Evolutionary conservation across 2,329 filamentous ascomycete genomes (phyloP).

Genomic region (Drechslerella coelobrocha): DNA sequence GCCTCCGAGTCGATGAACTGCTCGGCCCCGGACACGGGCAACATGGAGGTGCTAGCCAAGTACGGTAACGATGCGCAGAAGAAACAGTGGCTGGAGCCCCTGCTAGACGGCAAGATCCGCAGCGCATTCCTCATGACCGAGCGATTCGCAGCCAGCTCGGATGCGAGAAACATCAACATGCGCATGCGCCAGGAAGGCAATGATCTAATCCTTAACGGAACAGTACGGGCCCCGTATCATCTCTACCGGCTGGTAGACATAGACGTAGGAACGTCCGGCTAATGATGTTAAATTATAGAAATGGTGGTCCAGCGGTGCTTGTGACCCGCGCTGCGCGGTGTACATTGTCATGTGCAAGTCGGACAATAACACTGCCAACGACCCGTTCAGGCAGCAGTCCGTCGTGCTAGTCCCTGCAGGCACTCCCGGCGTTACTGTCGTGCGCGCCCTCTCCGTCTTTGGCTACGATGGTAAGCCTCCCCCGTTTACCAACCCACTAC

Average conservation of each 20-base stretch:
- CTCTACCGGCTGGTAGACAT: slow-evolving; percentile 52
- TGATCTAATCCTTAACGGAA: slow-evolving; percentile 88
- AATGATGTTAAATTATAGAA: slow-evolving; percentile 65
- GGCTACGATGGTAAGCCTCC: slow-evolving; percentile 74
- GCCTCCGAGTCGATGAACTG: slow-evolving; percentile 91
- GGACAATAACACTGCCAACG: slow-evolving; percentile 60
- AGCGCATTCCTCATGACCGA: slow-evolving; percentile 96
- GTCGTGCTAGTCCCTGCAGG: slow-evolving; percentile 85
- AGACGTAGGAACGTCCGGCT: too few species aligned
- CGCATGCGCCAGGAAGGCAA: slow-evolving; percentile 82
- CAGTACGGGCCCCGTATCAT: slow-evolving; percentile 62
- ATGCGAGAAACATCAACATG: slow-evolving; percentile 91
- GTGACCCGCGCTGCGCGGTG: slow-evolving; percentile 87
- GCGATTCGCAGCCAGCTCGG: slow-evolving; percentile 83
- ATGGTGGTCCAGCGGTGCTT: slow-evolving; percentile 98
- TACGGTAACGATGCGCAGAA: slow-evolving; percentile 88
- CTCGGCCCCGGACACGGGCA: slow-evolving; percentile 87
- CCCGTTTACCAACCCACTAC: not conserved
- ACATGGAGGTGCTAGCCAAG: slow-evolving; percentile 94
- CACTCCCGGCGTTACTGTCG: slow-evolving; percentile 84
- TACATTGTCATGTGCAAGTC: slow-evolving; percentile 96
- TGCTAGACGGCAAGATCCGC: slow-evolving; percentile 83
- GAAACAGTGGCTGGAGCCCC: slow-evolving; percentile 77
- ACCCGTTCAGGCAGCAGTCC: slow-evolving; percentile 89
- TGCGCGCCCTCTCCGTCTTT: slow-evolving; percentile 92